These are phyloP conservation scores for Casaregolazyma suthepensis DNA, from an alignment of 1,139 yeast genomes.

Conservation along the genomic window DNA sequence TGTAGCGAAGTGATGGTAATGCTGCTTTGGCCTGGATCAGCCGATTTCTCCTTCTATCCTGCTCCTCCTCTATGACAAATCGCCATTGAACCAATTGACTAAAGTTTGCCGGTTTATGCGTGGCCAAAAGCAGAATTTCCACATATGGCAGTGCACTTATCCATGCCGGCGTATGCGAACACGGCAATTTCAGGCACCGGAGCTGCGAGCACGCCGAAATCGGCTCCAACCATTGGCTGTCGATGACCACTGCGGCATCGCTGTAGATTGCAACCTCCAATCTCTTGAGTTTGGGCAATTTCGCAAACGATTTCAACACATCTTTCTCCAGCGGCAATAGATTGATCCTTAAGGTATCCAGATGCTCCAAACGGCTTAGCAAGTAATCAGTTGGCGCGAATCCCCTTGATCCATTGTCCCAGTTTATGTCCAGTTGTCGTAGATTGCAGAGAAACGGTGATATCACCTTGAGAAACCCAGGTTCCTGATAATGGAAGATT, in stretches of 20 bases:
- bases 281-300: constrained; percentile 1
- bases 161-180: constrained; percentile 9
- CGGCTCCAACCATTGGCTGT: constrained; percentile 5
- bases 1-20: constrained; percentile 18
- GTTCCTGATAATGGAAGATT: neutral
- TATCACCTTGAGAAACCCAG: constrained; percentile 3
- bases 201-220: neutral
- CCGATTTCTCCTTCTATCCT: constrained; percentile 15
- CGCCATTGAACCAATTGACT: constrained; percentile 10
- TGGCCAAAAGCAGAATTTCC: constrained; percentile 16
- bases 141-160: constrained; percentile 13
- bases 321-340: neutral
- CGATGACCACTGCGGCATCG: constrained; percentile 1
- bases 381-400: neutral
- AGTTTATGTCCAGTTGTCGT: constrained; percentile 5
- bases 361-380: neutral
- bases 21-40: constrained; percentile 13
- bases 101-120: constrained; percentile 14
- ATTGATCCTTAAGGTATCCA: constrained; percentile 5
- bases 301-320: neutral
- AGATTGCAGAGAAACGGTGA: constrained; percentile 1
- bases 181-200: constrained; percentile 1
- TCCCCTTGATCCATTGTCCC: constrained; percentile 6
- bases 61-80: constrained; percentile 14
- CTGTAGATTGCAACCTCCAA: constrained; percentile 1